A percentile compares a stretch with the other conserved stretches of the same genome.
Evolutionary conservation across 345 rosid genomes (phyloP).

Genomic region (Salix suchowensis): DNA sequence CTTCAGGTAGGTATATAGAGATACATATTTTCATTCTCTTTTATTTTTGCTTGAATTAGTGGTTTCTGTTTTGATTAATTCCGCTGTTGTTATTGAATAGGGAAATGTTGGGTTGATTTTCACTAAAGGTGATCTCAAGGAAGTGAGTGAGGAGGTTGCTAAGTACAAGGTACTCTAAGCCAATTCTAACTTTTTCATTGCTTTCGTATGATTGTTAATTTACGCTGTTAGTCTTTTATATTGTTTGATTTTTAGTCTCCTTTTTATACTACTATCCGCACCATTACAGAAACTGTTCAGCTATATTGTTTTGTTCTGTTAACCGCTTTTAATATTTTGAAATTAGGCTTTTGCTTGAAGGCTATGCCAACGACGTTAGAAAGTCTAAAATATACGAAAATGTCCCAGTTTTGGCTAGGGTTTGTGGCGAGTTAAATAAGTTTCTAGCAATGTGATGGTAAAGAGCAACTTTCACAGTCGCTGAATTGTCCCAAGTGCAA

Average conservation of each 20-base stretch:
- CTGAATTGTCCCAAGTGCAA: background rate
- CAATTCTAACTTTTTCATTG: background rate
- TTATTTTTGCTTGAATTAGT: background rate
- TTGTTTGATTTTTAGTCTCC: no score
- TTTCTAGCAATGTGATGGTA: background rate
- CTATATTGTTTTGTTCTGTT: no score
- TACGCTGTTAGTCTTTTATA: background rate
- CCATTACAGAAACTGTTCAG: no score
- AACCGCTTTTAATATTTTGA: no score
- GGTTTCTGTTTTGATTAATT: background rate
- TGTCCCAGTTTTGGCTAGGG: background rate
- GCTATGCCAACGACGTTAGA: background rate
- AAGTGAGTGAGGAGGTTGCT: slow-evolving; percentile 89
- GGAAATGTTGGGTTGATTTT: slow-evolving; percentile 95
- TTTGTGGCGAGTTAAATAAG: background rate
- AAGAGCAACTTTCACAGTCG: no score
- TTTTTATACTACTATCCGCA: no score
- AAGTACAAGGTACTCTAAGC: slow-evolving; percentile 69
- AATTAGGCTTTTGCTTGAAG: no score
- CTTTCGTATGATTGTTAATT: background rate
- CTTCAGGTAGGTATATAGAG: slow-evolving; percentile 44
- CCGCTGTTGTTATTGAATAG: slow-evolving; percentile 24
- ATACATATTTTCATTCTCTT: background rate
- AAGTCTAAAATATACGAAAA: no score
- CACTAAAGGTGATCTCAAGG: slow-evolving; percentile 96